These are phyloP conservation scores for Endocladia muricata DNA, from an alignment of 31 red algal genomes.

Conservation along the genomic window DNA sequence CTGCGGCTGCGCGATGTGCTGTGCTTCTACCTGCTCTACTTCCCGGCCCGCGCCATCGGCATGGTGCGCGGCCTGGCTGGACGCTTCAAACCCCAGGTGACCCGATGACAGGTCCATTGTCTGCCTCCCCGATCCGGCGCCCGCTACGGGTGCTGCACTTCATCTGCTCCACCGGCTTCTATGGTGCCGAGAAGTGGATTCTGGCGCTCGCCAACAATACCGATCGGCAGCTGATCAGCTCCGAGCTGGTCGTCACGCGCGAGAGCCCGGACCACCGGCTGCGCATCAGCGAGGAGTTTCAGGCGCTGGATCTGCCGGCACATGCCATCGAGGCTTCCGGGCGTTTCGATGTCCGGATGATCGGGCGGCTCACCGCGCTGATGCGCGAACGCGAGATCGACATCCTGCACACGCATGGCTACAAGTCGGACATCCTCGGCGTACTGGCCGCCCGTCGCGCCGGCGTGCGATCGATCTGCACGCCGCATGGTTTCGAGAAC, in stretches of 20 bases:
- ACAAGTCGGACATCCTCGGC: not conserved
- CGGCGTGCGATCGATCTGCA: not conserved
- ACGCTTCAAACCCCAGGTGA: no score
- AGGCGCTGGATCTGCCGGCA: not conserved
- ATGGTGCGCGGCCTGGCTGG: no score
- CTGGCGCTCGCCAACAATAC: not conserved
- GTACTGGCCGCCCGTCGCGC: not conserved
- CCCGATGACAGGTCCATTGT: no score
- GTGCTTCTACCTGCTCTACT: no score
- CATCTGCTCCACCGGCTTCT: not conserved
- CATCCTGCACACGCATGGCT: not conserved
- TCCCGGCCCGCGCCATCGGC: no score
- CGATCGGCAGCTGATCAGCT: not conserved
- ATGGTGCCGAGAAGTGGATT: slow-evolving; percentile 1
- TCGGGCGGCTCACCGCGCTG: not conserved
- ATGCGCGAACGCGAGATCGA: not conserved
- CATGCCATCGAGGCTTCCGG: not conserved
- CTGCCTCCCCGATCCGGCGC: no score
- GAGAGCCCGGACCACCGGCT: not conserved
- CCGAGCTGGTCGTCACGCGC: not conserved
- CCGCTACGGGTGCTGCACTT: no score
- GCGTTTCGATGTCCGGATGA: slow-evolving; percentile 3
- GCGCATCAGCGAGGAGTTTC: not conserved
- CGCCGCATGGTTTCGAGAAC: no score
- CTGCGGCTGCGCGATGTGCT: no score